Evolutionary conservation across 2,329 filamentous ascomycete genomes (phyloP), one percentile per base, ranked within the genome.

Genomic region (Hypoxylon rubiginosum): DNA sequence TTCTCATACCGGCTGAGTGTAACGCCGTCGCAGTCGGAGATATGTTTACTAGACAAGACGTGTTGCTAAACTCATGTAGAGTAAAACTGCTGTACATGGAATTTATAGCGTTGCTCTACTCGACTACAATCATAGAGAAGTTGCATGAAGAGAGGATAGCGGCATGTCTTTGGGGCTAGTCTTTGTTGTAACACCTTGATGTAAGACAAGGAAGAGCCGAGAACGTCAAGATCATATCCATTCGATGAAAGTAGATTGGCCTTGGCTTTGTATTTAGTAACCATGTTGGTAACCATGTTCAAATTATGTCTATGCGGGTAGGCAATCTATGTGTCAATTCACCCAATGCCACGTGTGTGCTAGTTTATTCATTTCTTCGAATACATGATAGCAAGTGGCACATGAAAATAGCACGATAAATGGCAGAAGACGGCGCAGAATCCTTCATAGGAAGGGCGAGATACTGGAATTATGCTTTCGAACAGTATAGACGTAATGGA

Each of bases 101-200:
- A n/a, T n/a, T n/a, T n/a, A n/a, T n/a, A n/a, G n/a, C n/a, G n/a
- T n/a, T n/a, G n/a, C n/a, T n/a, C n/a, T n/a, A n/a, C n/a, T n/a
- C n/a, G n/a, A n/a, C n/a, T n/a, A n/a, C n/a, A 34, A 34, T 34
- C 4, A 34, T 11, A 11, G 9, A 34, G 32, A 11, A 9, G 8
- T 43, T 43, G 15, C 39, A 6, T 43, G 4, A 43, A 17, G 15
- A 43, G 17, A 17, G 15, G 3, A 15, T 9, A 17, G 17, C 10
- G 4, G 4, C 3, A 17, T 43, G 15, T 43, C 17, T 36, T 15
- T 21, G n/a, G 30, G 3, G 17, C 19, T 21, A 5, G 15, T 36
- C 56, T 58, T 58, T 58, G 36, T 58, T 17, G n/a, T 32, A 19
- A 45, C 21, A 45, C 50, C 30, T 21, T 36, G 28, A 34, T 9